These are phyloP conservation scores for Testicularia cyperi DNA, from an alignment of 1,284 basidiomycete species.

Conservation along the genomic window DNA sequence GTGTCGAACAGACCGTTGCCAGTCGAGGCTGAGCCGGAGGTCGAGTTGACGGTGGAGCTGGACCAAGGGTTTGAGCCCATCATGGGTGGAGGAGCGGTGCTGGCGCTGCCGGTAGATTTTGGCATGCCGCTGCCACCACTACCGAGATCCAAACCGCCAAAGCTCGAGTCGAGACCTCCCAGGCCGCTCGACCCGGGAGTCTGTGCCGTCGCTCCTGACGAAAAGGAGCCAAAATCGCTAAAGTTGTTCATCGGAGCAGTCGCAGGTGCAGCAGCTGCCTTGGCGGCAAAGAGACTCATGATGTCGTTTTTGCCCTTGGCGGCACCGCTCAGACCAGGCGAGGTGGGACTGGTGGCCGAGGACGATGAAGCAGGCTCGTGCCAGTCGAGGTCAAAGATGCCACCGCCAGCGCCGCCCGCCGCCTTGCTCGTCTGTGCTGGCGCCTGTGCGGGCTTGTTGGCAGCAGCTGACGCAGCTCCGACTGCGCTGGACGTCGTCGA, in stretches of 20 bases:
- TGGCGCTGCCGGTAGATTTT: constrained; percentile 1
- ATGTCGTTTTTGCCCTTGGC: constrained; percentile 73
- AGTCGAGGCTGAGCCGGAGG: neutral
- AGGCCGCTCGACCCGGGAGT: neutral
- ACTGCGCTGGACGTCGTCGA: too few species aligned
- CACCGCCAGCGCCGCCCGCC: constrained; percentile 63
- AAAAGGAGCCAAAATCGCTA: constrained; percentile 22
- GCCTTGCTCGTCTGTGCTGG: constrained; percentile 44
- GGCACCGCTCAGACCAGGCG: constrained; percentile 63
- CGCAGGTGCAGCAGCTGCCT: constrained; percentile 1
- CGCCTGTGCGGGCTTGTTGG: constrained; percentile 10
- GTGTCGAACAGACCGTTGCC: constrained; percentile 36
- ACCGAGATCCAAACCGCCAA: constrained; percentile 24
- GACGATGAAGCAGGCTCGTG: constrained; percentile 56
- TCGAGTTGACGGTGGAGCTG: neutral
- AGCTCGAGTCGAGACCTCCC: constrained; percentile 3
- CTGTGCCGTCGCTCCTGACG: constrained; percentile 3
- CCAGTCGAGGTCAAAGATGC: constrained; percentile 84
- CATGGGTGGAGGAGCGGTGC: neutral
- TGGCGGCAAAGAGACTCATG: constrained; percentile 70
- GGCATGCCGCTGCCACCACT: too few species aligned
- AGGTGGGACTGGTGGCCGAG: constrained; percentile 7
- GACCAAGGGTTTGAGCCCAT: constrained; percentile 16
- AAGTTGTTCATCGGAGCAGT: constrained; percentile 1
- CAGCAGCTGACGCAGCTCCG: too few species aligned